Percentiles rank a stretch among this genome's conserved stretches.
These are phyloP conservation scores for Xylariaceae sp. DNA, from an alignment of 2,329 filamentous ascomycete genomes.

Conservation along the genomic window DNA sequence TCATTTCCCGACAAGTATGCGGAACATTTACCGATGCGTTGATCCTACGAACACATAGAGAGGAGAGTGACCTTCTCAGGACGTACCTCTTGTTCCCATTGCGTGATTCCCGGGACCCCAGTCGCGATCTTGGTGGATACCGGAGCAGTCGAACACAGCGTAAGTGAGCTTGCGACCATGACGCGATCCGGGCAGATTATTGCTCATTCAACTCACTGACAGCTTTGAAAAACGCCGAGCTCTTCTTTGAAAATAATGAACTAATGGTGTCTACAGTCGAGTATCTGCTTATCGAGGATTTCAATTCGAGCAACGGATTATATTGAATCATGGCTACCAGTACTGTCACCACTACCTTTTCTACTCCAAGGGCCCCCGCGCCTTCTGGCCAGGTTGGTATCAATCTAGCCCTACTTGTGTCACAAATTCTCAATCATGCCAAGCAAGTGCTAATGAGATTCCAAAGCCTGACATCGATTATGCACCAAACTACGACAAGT, in stretches of 20 bases:
- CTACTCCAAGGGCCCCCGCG: constrained; percentile 18
- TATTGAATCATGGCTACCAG: constrained; percentile 6
- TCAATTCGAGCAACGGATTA: neutral
- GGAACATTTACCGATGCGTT: too few relatives aligned
- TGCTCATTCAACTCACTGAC: constrained; percentile 10
- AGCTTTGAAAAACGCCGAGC: neutral
- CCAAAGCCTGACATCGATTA: constrained; percentile 56
- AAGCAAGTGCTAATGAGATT: neutral
- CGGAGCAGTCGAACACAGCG: too few relatives aligned
- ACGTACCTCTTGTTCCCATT: too few relatives aligned
- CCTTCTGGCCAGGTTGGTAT: constrained; percentile 27
- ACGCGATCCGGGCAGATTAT: constrained; percentile 1
- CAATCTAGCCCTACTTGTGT: neutral
- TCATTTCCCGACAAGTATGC: too few relatives aligned
- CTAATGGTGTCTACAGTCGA: neutral
- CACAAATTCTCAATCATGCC: neutral
- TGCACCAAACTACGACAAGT: constrained; percentile 49
- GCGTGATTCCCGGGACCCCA: too few relatives aligned
- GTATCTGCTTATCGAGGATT: too few relatives aligned
- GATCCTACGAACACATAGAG: too few relatives aligned
- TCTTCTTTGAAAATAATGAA: too few relatives aligned
- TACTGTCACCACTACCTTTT: constrained; percentile 18
- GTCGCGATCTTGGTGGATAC: too few relatives aligned
- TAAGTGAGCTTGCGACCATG: too few relatives aligned
- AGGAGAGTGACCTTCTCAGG: too few relatives aligned